Evolutionary conservation across 257 asterid genomes (phyloP).

Genomic region (Lavandula angustifolia): DNA sequence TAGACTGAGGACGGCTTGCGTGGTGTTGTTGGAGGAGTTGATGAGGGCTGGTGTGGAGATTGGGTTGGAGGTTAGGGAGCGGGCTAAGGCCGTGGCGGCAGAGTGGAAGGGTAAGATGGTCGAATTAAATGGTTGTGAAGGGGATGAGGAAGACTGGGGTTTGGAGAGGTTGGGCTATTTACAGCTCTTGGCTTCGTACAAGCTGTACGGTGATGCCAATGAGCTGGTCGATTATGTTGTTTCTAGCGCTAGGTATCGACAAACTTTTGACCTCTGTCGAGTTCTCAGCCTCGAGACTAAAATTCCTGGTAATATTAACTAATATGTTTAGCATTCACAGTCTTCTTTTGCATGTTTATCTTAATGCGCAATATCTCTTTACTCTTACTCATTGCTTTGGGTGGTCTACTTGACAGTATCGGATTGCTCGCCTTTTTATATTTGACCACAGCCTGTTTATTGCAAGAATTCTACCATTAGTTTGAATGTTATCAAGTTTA

Average conservation of each 20-base stretch:
- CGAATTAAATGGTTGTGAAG: constrained; percentile 28
- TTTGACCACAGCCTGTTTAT: neutral
- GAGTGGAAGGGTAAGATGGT: constrained; percentile 48
- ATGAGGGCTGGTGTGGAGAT: constrained; percentile 47
- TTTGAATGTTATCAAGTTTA: neutral
- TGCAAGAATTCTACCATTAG: neutral
- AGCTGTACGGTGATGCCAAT: constrained; percentile 36
- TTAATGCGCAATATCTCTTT: neutral
- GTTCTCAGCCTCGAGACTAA: constrained; percentile 42
- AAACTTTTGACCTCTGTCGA: constrained; percentile 54
- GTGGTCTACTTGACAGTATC: constrained; percentile 7
- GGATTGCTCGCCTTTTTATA: neutral
- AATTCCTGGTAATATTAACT: constrained; percentile 46
- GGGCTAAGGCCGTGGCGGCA: constrained; percentile 41
- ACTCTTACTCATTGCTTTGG: neutral
- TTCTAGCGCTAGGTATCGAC: constrained; percentile 46
- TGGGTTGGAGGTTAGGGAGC: constrained; percentile 39
- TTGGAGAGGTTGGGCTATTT: constrained; percentile 55
- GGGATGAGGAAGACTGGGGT: constrained; percentile 41
- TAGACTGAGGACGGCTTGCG: constrained; percentile 46
- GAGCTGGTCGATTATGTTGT: constrained; percentile 53
- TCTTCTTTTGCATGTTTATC: neutral
- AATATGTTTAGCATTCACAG: neutral
- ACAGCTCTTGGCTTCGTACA: constrained; percentile 57
- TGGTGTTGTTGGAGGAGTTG: constrained; percentile 59